Evolutionary conservation across 345 rosid species (phyloP).

Genomic region (rapeseed (Brassica napus)): Da-Ae NC_063441.1:22851001-22851500

Average conservation of each 20-base stretch:
- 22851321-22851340: constrained; percentile 50
- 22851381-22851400: constrained; percentile 72
- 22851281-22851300: constrained; percentile 12
- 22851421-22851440: constrained; percentile 60
- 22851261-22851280: constrained; percentile 6
- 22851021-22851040: neutral
- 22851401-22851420: constrained; percentile 78
- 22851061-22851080: neutral
- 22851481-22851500: constrained; percentile 77
- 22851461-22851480: constrained; percentile 60
- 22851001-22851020: neutral
- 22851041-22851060: neutral
- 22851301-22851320: constrained; percentile 6
- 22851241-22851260: constrained; percentile 15
- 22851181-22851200: constrained; percentile 45
- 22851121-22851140: constrained; percentile 71
- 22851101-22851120: constrained; percentile 82
- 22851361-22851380: constrained; percentile 63
- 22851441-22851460: constrained; percentile 58
- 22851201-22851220: constrained; percentile 66
- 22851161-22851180: constrained; percentile 68
- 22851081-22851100: constrained; percentile 12
- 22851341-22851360: constrained; percentile 69
- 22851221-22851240: constrained; percentile 50
- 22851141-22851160: constrained; percentile 85